These are phyloP conservation scores for Pholiota microspora DNA, from an alignment of 768 basidiomycete species.

Conservation along the genomic window DNA sequence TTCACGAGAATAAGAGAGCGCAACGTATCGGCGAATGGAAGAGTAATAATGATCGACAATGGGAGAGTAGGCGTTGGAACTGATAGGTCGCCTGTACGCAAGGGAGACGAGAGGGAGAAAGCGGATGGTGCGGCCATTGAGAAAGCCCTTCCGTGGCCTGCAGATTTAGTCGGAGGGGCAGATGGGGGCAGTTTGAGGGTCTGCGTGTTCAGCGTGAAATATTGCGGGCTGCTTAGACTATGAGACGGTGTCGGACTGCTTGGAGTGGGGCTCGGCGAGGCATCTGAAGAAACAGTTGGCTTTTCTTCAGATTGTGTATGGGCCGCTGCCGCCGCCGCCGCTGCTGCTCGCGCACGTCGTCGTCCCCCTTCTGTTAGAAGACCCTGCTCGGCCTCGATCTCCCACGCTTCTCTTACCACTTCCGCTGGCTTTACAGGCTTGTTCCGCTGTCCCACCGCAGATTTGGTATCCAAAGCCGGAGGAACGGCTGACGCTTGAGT, in stretches of 20 bases:
- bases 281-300: background rate
- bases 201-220: constrained; percentile 52
- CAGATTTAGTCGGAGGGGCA: constrained; percentile 46
- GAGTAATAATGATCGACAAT: constrained; percentile 54
- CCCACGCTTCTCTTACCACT: constrained; percentile 70
- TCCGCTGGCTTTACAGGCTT: constrained; percentile 26
- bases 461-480: constrained; percentile 3
- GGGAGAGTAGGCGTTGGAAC: constrained; percentile 71
- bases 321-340: constrained; percentile 35
- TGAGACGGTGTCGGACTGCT: constrained; percentile 26
- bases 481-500: constrained; percentile 12
- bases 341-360: constrained; percentile 59
- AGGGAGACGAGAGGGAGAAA: constrained; percentile 17
- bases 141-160: constrained; percentile 59
- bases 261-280: background rate
- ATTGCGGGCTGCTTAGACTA: constrained; percentile 53
- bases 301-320: constrained; percentile 10
- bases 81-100: constrained; percentile 37
- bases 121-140: constrained; percentile 43
- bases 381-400: constrained; percentile 75
- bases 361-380: constrained; percentile 72
- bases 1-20: constrained; percentile 58
- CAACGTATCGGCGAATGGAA: constrained; percentile 60
- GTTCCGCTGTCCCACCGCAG: background rate
- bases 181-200: constrained; percentile 68